Base-by-base conservation (phyloP, 768 basidiomycete species). In the Tricholoma flavovirens region DNA sequence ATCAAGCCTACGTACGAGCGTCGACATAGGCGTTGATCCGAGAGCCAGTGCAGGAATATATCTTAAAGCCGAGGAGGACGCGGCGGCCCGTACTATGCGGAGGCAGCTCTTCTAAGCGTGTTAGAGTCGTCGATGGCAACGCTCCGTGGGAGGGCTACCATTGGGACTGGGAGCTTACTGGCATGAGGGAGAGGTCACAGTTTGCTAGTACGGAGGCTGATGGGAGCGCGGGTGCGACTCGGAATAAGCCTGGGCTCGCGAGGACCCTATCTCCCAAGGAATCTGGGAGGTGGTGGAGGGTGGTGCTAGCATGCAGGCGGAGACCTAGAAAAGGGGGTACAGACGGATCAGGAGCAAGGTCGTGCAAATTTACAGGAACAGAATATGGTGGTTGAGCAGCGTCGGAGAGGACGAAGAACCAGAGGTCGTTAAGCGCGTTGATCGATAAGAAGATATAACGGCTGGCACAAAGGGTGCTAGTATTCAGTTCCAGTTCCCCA, bases 61-160 rank as follows among this genome's bases (percentile, higher is more conserved):
- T 26, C 24, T 26, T n/a, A 26, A 26, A 26, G 24, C 24, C 24
- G 59, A 68, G 40, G 22, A 53, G 56, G 21, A 57, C 59, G 71
- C 69, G n/a, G n/a, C n/a, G n/a, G n/a, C 10, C 81, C 82, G 17
- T 81, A 83, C 51, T 83, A 83, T 60, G 80, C 82, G 3, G 76
- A 56, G 83, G 83, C 1, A 70, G 73, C 5, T 65, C 72, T 0
- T 71, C 77, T 1, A 81, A 73, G 1, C 73, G 73, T 7, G 67
- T 77, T 4, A 71, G 80, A 14, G 75, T 73, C 12, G 76, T 76
- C 0, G 78, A 74, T 0, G 73, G 80, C 8, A 5, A 17, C 5
- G 5, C 24, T 26, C 5, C 24, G 5, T 68, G 62, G 12, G 67
- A 63, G 63, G 71, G 58, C n/a, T n/a, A n/a, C n/a, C n/a, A n/a